These are phyloP conservation scores for Backusella macrospora DNA, from an alignment of 192 early-diverging fungal species.

Conservation along the genomic window DNA sequence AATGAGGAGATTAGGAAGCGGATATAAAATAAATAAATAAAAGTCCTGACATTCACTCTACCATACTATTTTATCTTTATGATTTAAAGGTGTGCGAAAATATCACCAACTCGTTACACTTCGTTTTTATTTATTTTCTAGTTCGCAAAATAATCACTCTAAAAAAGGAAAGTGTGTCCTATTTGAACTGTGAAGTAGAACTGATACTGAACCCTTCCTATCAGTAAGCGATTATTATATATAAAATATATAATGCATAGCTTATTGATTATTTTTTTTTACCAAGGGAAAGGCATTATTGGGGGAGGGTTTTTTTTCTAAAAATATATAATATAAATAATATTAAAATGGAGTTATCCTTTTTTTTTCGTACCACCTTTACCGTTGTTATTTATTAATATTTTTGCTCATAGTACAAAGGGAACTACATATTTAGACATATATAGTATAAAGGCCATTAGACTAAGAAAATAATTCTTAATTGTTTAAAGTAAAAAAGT, in stretches of 20 bases:
- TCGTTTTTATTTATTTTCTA: not conserved
- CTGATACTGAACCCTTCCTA: not conserved
- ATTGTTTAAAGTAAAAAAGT: not conserved
- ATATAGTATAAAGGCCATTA: not conserved
- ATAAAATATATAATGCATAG: not conserved
- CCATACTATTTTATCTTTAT: not conserved
- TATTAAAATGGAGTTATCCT: not conserved
- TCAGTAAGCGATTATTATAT: not conserved
- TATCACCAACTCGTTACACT: not conserved
- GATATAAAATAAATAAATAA: not conserved
- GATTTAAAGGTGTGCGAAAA: conserved; percentile 7
- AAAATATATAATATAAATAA: not conserved
- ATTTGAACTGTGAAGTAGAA: not conserved
- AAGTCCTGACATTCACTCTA: not conserved
- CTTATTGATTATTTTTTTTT: not conserved
- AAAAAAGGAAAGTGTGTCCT: conserved; percentile 12
- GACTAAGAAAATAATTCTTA: not conserved
- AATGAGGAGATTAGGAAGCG: not conserved
- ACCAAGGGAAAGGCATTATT: not conserved
- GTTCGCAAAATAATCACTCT: not conserved
- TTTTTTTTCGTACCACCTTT: not conserved
- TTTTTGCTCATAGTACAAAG: not conserved
- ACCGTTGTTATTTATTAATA: not conserved
- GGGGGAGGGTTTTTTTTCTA: not conserved
- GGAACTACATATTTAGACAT: not conserved